A percentile compares a stretch with the other conserved stretches of the same genome.
Evolutionary conservation across 495 filamentous ascomycete genomes (phyloP).

Genomic region (Massariosphaeria phaeospora): DNA sequence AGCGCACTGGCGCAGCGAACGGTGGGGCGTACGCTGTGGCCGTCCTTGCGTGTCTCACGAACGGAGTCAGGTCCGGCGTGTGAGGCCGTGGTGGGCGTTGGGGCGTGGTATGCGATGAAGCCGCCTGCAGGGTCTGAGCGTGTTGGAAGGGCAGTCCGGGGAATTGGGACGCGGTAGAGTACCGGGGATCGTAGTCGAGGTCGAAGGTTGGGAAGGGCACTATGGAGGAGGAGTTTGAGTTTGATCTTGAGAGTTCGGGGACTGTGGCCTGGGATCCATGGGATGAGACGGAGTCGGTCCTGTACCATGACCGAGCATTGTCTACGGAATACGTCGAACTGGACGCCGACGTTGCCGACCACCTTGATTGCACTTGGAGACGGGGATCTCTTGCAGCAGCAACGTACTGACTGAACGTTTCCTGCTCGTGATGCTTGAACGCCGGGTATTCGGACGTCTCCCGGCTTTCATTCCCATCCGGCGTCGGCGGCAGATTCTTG

Average conservation of each 20-base stretch:
- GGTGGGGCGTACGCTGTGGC: no score
- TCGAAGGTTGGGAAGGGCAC: neutral
- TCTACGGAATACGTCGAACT: slow-evolving; percentile 29
- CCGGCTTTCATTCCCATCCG: slow-evolving; percentile 9
- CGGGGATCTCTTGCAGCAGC: slow-evolving; percentile 4
- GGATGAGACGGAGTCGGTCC: slow-evolving; percentile 21
- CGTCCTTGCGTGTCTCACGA: no score
- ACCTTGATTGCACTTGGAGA: slow-evolving; percentile 6
- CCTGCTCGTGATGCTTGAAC: slow-evolving; percentile 3
- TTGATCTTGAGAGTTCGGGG: no score
- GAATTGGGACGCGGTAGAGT: neutral
- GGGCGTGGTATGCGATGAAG: no score
- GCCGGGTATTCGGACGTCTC: slow-evolving; percentile 18
- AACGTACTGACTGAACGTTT: slow-evolving; percentile 7
- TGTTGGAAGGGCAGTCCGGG: neutral
- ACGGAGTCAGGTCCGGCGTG: no score
- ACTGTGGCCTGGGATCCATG: no score
- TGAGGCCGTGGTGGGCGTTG: no score
- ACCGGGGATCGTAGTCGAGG: neutral
- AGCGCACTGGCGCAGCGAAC: no score
- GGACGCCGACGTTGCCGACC: slow-evolving; percentile 9
- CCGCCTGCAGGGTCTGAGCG: no score
- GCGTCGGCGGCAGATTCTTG: slow-evolving; percentile 20
- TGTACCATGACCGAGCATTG: slow-evolving; percentile 23
- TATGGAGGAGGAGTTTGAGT: neutral